phyloP scores from a whole-genome alignment of 495 filamentous ascomycete species.

The Aspergillus wentii region DNA sequence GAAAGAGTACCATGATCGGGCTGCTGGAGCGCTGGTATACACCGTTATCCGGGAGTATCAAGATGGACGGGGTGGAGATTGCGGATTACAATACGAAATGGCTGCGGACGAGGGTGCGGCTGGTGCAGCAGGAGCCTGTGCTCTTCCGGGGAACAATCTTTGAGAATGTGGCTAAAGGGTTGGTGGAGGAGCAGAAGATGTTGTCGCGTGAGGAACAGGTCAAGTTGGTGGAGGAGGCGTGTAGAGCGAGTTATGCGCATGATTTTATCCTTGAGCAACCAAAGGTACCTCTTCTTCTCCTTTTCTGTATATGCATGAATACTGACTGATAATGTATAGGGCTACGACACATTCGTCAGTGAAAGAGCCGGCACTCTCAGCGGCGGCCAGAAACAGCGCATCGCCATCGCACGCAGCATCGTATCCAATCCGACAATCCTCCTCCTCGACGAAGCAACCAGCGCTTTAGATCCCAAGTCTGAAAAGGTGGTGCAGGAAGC shows the following conservation, averaged over 20 bases:
- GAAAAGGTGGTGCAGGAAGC: constrained; percentile 37
- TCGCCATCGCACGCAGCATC: constrained; percentile 65
- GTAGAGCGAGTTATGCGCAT: constrained; percentile 8
- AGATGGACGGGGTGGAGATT: constrained; percentile 44
- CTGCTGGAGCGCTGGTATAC: constrained; percentile 56
- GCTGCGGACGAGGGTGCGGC: constrained; percentile 43
- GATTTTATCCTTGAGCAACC: constrained; percentile 19
- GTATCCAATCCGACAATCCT: constrained; percentile 75
- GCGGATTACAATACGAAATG: constrained; percentile 43
- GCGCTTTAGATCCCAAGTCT: constrained; percentile 34
- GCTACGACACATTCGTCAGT: constrained; percentile 18
- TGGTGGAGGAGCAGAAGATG: constrained; percentile 1
- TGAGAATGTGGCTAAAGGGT: constrained; percentile 56
- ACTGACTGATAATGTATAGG: too few species aligned
- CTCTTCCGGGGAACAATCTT: constrained; percentile 62
- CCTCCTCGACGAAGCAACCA: constrained; percentile 46
- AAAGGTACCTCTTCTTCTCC: neutral
- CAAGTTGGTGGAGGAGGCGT: constrained; percentile 11
- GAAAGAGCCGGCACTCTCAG: constrained; percentile 18
- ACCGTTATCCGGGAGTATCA: constrained; percentile 20
- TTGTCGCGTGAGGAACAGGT: constrained; percentile 11
- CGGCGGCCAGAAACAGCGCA: constrained; percentile 48
- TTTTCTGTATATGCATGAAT: too few species aligned
- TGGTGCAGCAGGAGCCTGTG: constrained; percentile 57
- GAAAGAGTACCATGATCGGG: constrained; percentile 58